Evolutionary conservation across 352 stramenopile genomes (phyloP), one percentile per base, ranked within the genome.

Genomic region (Phytophthora citricola): DNA sequence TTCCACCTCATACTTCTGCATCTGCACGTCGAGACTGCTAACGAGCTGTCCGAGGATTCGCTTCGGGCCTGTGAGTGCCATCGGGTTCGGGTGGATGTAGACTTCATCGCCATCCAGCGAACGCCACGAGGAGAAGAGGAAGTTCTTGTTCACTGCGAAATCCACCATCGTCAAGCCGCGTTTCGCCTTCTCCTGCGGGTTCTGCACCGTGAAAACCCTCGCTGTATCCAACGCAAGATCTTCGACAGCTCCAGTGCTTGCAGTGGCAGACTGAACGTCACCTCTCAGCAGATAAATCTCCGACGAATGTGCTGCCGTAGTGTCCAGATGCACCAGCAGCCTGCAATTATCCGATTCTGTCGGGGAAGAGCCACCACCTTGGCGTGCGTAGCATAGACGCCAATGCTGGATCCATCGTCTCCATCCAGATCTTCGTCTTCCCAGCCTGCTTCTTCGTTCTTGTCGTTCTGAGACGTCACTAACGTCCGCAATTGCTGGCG

Each of bases 91-190:
- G 50, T 93, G 83, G 20, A 81, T 81, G 58, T 76, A 90, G 12
- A 90, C 69, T 15, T 83, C 78, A 27, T 92, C 80, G 0, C 81
- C 79, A 45, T 71, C 76, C 7, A 85, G 50, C 10, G 81, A 91
- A 1, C 85, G 74, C 85, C 85, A 93, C 1, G 79, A 82, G n/a
- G 81, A 92, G 40, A 88, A 91, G 34, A 93, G 50, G 22, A 80
- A 81, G 26, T 79, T 83, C 40, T 89, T 81, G 40, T 93, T 80
- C 9, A 92, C 75, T 0, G 76, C 75, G 64, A 93, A 92, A 51
- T 92, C 83, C 20, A 93, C 78, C 57, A 93, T 82, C 49, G 85
- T 87, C 2, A 89, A 62, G 1, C 82, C 70, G 26, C 84, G 75
- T 29, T 80, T 76, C 1, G 40, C 38, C 39, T 67, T 53, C n/a